Evolutionary conservation across 768 basidiomycete species (phyloP).

Genomic region (Podaxis pistillaris): DNA sequence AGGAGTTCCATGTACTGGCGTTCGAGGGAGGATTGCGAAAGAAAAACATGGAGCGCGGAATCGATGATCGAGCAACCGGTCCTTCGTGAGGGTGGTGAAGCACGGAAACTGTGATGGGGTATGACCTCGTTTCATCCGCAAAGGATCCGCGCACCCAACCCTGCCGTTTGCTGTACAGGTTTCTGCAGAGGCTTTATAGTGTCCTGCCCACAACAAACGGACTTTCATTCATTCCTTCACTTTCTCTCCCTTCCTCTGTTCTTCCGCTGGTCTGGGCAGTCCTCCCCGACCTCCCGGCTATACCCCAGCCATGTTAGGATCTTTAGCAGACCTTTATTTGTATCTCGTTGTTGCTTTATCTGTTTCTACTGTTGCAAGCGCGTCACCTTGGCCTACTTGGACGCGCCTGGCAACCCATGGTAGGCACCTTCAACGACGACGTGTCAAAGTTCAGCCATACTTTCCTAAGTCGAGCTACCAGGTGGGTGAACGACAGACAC

Average conservation of each 20-base stretch:
- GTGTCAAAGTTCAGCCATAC: conserved; percentile 19
- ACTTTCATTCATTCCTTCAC: background rate
- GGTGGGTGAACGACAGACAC: conserved; percentile 11
- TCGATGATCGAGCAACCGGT: background rate
- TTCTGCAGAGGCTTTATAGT: background rate
- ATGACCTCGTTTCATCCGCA: background rate
- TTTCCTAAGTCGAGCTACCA: conserved; percentile 19
- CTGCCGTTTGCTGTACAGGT: background rate
- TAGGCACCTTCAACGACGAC: conserved; percentile 15
- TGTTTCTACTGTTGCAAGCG: conserved; percentile 6
- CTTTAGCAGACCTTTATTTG: background rate
- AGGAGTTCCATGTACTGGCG: too few species aligned
- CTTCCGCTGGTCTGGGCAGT: background rate
- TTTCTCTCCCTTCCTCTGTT: background rate
- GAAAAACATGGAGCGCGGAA: background rate
- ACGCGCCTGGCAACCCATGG: conserved; percentile 18
- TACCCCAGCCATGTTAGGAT: background rate
- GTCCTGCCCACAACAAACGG: background rate
- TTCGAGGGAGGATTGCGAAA: too few species aligned
- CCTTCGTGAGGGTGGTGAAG: background rate
- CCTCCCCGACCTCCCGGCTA: background rate
- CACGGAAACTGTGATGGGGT: background rate
- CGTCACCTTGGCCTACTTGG: conserved; percentile 16
- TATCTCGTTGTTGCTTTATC: background rate
- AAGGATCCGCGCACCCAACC: background rate